Percentiles rank a stretch among this genome's conserved stretches.
Conservation (phyloP, 2,329 filamentous ascomycete genomes). For the Colletotrichum sp. region DNA sequence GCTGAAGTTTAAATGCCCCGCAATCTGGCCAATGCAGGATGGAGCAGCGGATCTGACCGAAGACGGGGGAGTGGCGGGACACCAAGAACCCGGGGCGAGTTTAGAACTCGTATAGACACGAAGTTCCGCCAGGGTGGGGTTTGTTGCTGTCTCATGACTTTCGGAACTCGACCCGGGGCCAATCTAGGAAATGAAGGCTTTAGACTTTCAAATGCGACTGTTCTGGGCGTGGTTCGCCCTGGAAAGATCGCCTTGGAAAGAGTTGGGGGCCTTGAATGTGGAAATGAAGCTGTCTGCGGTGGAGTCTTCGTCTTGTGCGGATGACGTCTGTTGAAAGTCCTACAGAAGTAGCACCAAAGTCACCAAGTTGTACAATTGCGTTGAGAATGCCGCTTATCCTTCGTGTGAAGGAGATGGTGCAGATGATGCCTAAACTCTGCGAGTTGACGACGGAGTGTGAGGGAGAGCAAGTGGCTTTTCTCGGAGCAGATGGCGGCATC, state of each 20-base stretch:
- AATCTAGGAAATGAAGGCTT: background rate
- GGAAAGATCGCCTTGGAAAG: background rate
- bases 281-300: background rate
- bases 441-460: background rate
- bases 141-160: background rate
- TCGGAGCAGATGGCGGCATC: background rate
- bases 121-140: background rate
- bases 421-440: background rate
- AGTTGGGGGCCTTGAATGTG: background rate
- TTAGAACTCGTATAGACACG: background rate
- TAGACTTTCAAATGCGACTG: background rate
- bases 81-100: background rate
- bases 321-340: background rate
- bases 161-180: background rate
- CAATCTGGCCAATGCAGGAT: background rate
- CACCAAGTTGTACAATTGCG: background rate
- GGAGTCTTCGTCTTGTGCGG: background rate
- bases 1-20: background rate
- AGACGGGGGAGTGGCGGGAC: background rate
- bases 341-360: background rate
- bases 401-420: background rate
- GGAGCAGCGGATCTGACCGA: background rate
- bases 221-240: background rate
- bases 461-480: background rate
- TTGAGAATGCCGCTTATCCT: background rate